Percentiles rank a stretch among this genome's conserved stretches.
Evolutionary conservation across 2,329 filamentous ascomycete species (phyloP).

Genomic region (Colletotrichum limetticola): DNA sequence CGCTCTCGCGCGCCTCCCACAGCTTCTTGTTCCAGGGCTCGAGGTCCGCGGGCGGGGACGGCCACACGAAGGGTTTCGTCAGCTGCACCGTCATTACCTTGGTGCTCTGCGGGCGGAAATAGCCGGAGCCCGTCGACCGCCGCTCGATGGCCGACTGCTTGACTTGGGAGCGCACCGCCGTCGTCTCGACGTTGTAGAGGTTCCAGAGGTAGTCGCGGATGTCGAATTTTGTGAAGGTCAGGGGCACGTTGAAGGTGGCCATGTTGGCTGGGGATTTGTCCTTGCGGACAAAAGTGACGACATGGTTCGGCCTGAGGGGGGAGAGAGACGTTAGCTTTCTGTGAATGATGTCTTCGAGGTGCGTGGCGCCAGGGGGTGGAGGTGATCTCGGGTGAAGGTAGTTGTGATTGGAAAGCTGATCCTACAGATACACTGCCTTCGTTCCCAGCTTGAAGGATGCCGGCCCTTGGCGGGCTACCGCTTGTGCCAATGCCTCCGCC

Average conservation of each 20-base stretch:
- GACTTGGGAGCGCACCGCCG: conserved; percentile 82
- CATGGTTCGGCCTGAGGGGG: conserved; percentile 77
- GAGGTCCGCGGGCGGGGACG: conserved; percentile 72
- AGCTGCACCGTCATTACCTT: conserved; percentile 98
- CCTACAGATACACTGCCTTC: conserved; percentile 68
- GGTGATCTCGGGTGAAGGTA: neutral
- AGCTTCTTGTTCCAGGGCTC: conserved; percentile 73
- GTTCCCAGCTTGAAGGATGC: conserved; percentile 58
- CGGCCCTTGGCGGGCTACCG: conserved; percentile 51
- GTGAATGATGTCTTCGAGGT: neutral
- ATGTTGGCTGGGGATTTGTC: conserved; percentile 79
- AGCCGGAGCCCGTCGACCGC: conserved; percentile 60
- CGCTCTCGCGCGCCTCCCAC: conserved; percentile 62
- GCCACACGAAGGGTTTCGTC: conserved; percentile 88
- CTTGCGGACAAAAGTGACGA: conserved; percentile 80
- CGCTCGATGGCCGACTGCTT: conserved; percentile 70
- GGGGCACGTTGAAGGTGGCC: conserved; percentile 89
- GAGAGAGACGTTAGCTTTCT: conserved; percentile 1
- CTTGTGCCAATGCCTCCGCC: conserved; percentile 51
- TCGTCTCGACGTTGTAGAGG: conserved; percentile 80
- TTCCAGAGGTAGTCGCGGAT: conserved; percentile 94
- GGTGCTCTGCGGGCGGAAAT: conserved; percentile 76
- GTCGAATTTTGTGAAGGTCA: conserved; percentile 96
- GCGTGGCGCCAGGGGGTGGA: neutral
- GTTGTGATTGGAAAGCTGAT: conserved; percentile 11